Evolutionary conservation across 805 yeast species (phyloP).

Genomic region (Wickerhamomyces canadensis): DNA sequence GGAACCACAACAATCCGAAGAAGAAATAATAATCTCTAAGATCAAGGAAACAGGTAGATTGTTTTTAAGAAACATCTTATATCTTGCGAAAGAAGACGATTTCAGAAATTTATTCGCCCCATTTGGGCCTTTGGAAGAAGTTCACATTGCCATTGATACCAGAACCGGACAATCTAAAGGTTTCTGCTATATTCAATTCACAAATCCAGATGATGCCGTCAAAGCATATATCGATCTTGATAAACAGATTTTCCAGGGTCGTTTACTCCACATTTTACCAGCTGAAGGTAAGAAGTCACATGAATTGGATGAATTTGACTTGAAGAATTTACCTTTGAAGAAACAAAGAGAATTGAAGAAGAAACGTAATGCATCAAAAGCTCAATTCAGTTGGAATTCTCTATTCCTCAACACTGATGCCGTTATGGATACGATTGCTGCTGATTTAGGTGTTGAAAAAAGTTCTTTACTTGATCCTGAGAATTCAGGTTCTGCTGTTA

Average conservation of each 20-base stretch:
- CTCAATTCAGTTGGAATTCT: slow-evolving; percentile 93
- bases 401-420: slow-evolving; percentile 88
- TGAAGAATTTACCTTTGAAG: slow-evolving; percentile 86
- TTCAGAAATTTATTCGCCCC: slow-evolving; percentile 55
- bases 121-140: slow-evolving; percentile 79
- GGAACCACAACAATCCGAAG: slow-evolving; percentile 31
- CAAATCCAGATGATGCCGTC: slow-evolving; percentile 66
- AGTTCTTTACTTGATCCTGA: slow-evolving; percentile 84
- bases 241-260: slow-evolving; percentile 89
- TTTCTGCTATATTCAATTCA: slow-evolving; percentile 77
- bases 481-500: slow-evolving; percentile 82
- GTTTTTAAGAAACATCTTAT: slow-evolving; percentile 81
- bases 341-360: slow-evolving; percentile 83
- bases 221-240: slow-evolving; percentile 70
- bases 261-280: slow-evolving; percentile 83
- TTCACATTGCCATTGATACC: slow-evolving; percentile 87
- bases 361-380: slow-evolving; percentile 77
- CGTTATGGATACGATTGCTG: slow-evolving; percentile 83
- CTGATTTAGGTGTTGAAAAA: slow-evolving; percentile 75
- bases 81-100: slow-evolving; percentile 75
- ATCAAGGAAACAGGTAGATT: slow-evolving; percentile 72
- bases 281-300: slow-evolving; percentile 80
- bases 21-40: slow-evolving; percentile 43
- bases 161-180: slow-evolving; percentile 91
- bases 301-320: slow-evolving; percentile 82